Evolutionary conservation across 2,329 filamentous ascomycete genomes (phyloP).

Genomic region (Rhytidhysteron rufulum): DNA sequence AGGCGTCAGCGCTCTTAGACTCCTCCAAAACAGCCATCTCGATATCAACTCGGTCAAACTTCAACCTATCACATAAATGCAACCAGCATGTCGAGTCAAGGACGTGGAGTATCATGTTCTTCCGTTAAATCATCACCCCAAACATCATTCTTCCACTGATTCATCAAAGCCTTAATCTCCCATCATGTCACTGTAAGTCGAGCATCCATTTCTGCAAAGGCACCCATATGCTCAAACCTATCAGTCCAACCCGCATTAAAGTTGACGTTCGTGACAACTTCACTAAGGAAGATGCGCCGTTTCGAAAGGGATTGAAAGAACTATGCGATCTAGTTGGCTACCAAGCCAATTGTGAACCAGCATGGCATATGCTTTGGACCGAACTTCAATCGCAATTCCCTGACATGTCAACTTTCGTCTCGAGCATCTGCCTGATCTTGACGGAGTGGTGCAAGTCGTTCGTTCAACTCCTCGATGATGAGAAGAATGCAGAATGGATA

Average conservation of each 20-base stretch:
- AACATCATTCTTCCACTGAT: too few relatives aligned
- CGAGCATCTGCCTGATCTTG: slow-evolving; percentile 35
- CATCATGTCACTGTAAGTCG: slow-evolving; percentile 3
- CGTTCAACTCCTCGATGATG: slow-evolving; percentile 41
- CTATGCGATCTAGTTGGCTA: slow-evolving; percentile 33
- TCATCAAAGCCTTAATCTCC: too few relatives aligned
- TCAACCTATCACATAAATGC: too few relatives aligned
- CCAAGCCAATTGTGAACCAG: slow-evolving; percentile 37
- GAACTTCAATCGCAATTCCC: slow-evolving; percentile 37
- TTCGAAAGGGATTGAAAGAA: slow-evolving; percentile 3
- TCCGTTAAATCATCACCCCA: too few relatives aligned
- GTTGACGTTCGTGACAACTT: slow-evolving; percentile 6
- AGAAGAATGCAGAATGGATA: slow-evolving; percentile 39
- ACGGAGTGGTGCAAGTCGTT: slow-evolving; percentile 40
- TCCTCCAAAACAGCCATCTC: too few relatives aligned
- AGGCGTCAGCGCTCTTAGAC: background rate
- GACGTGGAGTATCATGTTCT: too few relatives aligned
- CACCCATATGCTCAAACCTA: too few relatives aligned
- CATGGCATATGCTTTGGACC: slow-evolving; percentile 43
- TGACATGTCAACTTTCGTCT: slow-evolving; percentile 40
- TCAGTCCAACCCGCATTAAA: slow-evolving; percentile 5
- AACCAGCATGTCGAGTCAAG: too few relatives aligned
- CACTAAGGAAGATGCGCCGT: slow-evolving; percentile 2
- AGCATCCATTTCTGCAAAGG: background rate
- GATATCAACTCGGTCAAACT: too few relatives aligned